Evolutionary conservation across 768 basidiomycete genomes (phyloP).

Genomic region (Leccinellum luteum): DNA sequence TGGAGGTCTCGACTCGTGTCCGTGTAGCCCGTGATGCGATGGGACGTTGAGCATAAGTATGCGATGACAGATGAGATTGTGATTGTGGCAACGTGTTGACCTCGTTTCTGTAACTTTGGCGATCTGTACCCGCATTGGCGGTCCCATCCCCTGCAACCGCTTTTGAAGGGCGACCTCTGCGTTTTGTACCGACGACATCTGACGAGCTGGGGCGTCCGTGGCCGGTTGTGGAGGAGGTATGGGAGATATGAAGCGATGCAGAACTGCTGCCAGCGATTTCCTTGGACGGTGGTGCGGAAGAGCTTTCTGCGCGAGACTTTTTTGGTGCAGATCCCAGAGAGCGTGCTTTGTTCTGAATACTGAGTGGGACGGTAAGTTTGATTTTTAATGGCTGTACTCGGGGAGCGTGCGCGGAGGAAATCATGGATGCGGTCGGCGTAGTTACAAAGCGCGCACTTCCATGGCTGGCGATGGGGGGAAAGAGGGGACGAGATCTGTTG

Average conservation of each 20-base stretch:
- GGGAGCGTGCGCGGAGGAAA: constrained; percentile 30
- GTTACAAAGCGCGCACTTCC: constrained; percentile 39
- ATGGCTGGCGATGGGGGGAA: constrained; percentile 28
- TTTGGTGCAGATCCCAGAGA: constrained; percentile 24
- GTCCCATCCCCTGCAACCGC: constrained; percentile 31
- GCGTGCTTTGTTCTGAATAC: constrained; percentile 46
- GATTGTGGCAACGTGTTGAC: constrained; percentile 34
- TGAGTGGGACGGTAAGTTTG: constrained; percentile 64
- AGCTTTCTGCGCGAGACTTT: constrained; percentile 25
- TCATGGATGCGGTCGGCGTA: constrained; percentile 38
- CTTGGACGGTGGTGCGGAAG: constrained; percentile 39
- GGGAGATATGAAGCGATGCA: constrained; percentile 8
- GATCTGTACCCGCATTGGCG: constrained; percentile 15
- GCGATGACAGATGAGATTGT: constrained; percentile 36
- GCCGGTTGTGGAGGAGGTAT: constrained; percentile 28
- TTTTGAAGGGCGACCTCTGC: constrained; percentile 59
- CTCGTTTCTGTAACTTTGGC: constrained; percentile 32
- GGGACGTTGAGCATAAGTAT: constrained; percentile 17
- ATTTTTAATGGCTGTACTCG: constrained; percentile 55
- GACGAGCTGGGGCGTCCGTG: constrained; percentile 19
- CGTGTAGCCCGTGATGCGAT: constrained; percentile 25
- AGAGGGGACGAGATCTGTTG: constrained; percentile 40
- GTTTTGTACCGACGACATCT: constrained; percentile 36
- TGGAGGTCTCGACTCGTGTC: constrained; percentile 20
- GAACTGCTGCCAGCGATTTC: constrained; percentile 34